Base-by-base conservation (phyloP, 2,329 filamentous ascomycete species). In the Talaromyces sp. region DNA sequence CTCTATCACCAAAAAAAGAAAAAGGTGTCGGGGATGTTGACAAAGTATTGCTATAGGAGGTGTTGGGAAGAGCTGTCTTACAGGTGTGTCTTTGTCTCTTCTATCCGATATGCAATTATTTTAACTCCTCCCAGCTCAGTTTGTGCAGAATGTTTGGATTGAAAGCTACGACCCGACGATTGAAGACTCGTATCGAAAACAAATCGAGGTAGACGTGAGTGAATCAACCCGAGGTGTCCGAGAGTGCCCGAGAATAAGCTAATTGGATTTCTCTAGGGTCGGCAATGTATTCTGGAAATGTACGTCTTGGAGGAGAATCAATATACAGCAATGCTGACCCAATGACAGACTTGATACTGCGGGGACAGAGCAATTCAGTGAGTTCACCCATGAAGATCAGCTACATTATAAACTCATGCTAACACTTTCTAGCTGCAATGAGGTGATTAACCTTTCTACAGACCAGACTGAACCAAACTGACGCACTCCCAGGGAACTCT, bases 141-240 rank as follows among this genome's bases (percentile, higher is more conserved):
- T 96, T 71, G 92, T 96, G 58, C 91, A 95, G 76, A 93, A 95
- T 79, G 89, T 96, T 69, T 96, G 92, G 90, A 94, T 96, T 73
- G 92, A 96, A 76, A 91, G 88, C 75, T 94, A 94, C 74, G 90
- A 94, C 78, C 90, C 90, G 51, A 94, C 90, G 65, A 94, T 94
- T 75, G 90, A 94, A 77, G 90, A 94, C 76, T 93, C 90, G 63
- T 94, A 94, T 75, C 85, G 90, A 69, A 94, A 94, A 79, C 90
- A 93, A 76, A 89, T 93, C 64, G 90, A 92, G 68, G 90, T 96
- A 65, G 92, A 96, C 83, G 92, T 95, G 80, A 82, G 90, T 85
- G 27, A 57, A 42, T 23, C 23, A 34, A 56, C 51, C 12, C 18
- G 23, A 23, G 23, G 23, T 23, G 23, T 23, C 23, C 23, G 54